Percentiles rank a stretch among this genome's conserved stretches.
Conservation (phyloP, 2,329 filamentous ascomycete genomes). For the Reticulascus tulasneorum region DNA sequence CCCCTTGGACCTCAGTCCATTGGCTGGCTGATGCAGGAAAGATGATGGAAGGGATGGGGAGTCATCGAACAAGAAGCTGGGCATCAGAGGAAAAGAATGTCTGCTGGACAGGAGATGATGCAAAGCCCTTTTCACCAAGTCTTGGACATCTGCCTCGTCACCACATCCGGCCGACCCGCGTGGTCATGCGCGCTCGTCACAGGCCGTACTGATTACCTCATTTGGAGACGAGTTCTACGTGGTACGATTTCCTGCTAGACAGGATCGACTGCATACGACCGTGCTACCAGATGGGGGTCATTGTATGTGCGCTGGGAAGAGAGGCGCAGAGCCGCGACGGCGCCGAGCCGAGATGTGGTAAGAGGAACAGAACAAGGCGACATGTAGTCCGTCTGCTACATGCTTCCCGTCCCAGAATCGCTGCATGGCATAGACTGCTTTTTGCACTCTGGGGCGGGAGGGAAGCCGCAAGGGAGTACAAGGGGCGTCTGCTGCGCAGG, state of each 20-base stretch:
- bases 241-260: conserved; percentile 11
- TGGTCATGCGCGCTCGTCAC: conserved; percentile 5
- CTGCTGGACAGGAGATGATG: conserved; percentile 28
- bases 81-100: conserved; percentile 15
- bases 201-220: conserved; percentile 14
- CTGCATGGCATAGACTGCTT: conserved; percentile 4
- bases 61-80: conserved; percentile 26
- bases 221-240: conserved; percentile 8
- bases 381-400: conserved; percentile 10
- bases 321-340: conserved; percentile 7
- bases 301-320: conserved; percentile 6
- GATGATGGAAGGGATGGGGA: conserved; percentile 22
- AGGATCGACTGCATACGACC: conserved; percentile 6
- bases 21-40: conserved; percentile 17
- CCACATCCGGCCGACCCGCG: neutral
- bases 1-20: conserved; percentile 6
- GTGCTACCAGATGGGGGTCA: conserved; percentile 10
- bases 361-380: conserved; percentile 4
- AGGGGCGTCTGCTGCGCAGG: conserved; percentile 9
- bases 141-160: conserved; percentile 4
- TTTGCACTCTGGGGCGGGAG: conserved; percentile 1
- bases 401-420: conserved; percentile 1
- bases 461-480: conserved; percentile 5
- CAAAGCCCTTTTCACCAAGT: conserved; percentile 14
- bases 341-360: neutral